A percentile compares a stretch with the other conserved stretches of the same genome.
Conservation (phyloP, 352 stramenopile genomes). For the Globisporangium irregulare region DNA sequence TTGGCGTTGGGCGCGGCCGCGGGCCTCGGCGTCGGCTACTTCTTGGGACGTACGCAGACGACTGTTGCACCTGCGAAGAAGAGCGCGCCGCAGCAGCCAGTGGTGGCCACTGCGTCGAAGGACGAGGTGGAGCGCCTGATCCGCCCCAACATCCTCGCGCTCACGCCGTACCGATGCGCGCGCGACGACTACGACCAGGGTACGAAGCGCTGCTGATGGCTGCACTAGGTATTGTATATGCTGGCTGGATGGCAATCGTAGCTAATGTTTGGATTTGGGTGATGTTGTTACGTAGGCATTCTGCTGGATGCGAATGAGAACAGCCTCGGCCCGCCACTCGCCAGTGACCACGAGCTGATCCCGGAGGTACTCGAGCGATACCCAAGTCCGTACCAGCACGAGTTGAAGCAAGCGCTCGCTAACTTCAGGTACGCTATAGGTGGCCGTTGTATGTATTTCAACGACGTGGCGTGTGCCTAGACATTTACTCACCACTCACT, state of each 20-base stretch:
- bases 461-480: background rate
- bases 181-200: constrained; percentile 94
- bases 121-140: constrained; percentile 87
- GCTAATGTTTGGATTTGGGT: background rate
- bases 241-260: background rate
- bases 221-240: background rate
- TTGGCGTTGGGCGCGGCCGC: constrained; percentile 60
- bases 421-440: constrained; percentile 49
- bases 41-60: constrained; percentile 52
- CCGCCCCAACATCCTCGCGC: constrained; percentile 94
- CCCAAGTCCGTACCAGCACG: constrained; percentile 93
- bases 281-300: constrained; percentile 58
- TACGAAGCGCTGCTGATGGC: background rate
- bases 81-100: background rate
- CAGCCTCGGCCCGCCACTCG: constrained; percentile 89
- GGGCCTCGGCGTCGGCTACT: constrained; percentile 62
- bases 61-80: background rate
- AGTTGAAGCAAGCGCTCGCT: constrained; percentile 91
- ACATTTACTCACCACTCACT: background rate
- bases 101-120: constrained; percentile 14
- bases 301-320: constrained; percentile 99
- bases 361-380: constrained; percentile 92
- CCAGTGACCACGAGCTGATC: constrained; percentile 66
- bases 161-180: constrained; percentile 97
- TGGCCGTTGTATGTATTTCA: background rate